These are phyloP conservation scores for Volvox reticuliferus DNA, from an alignment of 139 green algal genomes.

Conservation along the genomic window DNA sequence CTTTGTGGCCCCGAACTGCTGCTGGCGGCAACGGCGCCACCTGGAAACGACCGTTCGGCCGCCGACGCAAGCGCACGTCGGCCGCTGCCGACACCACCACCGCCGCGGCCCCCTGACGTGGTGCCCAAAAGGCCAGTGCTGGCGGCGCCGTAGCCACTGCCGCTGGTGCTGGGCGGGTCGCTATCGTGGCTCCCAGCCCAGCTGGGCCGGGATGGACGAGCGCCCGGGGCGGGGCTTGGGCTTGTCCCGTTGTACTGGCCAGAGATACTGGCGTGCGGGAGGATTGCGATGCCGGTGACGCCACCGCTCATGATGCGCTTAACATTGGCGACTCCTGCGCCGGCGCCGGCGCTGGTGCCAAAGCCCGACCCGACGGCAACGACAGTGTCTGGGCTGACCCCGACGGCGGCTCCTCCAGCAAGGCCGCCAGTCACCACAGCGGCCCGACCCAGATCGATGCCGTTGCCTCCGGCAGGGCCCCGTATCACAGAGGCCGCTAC, in stretches of 20 bases:
- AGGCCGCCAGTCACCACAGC: too few relatives aligned
- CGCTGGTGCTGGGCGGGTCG: conserved; percentile 16
- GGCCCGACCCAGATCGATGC: too few relatives aligned
- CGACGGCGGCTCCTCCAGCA: too few relatives aligned
- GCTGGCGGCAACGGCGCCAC: not conserved
- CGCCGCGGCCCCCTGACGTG: not conserved
- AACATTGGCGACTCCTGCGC: too few relatives aligned
- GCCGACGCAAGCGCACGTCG: not conserved
- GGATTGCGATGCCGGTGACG: not conserved
- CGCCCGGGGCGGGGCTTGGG: not conserved
- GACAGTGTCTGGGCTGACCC: too few relatives aligned
- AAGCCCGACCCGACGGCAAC: too few relatives aligned
- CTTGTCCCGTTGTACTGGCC: not conserved
- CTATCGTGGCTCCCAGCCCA: not conserved
- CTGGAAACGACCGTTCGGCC: not conserved
- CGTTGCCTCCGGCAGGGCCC: too few relatives aligned
- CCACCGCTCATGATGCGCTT: not conserved
- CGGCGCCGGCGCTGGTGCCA: too few relatives aligned
- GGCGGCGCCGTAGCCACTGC: not conserved
- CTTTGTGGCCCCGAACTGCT: not conserved
- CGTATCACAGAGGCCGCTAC: too few relatives aligned
- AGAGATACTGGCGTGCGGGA: not conserved
- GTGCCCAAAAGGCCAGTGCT: not conserved
- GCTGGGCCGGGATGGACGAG: not conserved
- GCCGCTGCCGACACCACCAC: not conserved